Evolutionary conservation across 805 yeast genomes (phyloP).

Genomic region (Hanseniaspora valbyensis): DNA sequence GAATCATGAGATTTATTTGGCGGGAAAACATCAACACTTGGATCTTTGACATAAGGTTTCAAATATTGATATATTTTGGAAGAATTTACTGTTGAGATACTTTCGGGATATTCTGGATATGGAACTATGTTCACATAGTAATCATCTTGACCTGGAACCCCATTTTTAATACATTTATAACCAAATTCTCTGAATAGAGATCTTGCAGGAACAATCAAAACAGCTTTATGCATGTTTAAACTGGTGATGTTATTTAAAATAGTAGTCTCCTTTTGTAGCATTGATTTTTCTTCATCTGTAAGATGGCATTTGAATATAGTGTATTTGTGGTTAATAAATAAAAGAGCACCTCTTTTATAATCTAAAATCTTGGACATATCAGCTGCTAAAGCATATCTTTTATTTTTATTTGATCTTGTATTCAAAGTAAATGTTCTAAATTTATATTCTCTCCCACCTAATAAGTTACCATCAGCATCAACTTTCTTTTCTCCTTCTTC

Average conservation of each 20-base stretch:
- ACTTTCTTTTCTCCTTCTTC: conserved; percentile 68
- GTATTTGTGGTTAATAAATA: conserved; percentile 71
- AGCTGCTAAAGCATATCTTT: conserved; percentile 79
- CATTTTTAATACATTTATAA: conserved; percentile 66
- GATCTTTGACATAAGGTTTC: not conserved
- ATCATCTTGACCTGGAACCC: conserved; percentile 73
- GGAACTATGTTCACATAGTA: conserved; percentile 45
- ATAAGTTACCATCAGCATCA: conserved; percentile 51
- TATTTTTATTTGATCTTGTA: conserved; percentile 41
- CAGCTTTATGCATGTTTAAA: conserved; percentile 40
- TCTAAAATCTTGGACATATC: conserved; percentile 96
- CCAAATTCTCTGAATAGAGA: conserved; percentile 88
- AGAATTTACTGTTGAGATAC: not conserved
- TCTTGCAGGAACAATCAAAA: conserved; percentile 79
- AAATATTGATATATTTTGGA: not conserved
- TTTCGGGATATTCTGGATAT: conserved; percentile 28
- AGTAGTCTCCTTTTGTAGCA: conserved; percentile 41
- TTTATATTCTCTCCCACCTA: conserved; percentile 54
- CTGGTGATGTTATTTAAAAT: conserved; percentile 1
- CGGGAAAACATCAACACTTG: not conserved
- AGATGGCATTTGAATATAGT: conserved; percentile 62
- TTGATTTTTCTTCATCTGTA: conserved; percentile 67
- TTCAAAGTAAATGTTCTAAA: conserved; percentile 50
- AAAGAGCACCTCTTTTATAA: conserved; percentile 77
- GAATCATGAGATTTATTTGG: not conserved